Percentiles rank a stretch among this genome's conserved stretches.
Conservation (phyloP, 805 yeast genomes). For the Candida awuae region DNA sequence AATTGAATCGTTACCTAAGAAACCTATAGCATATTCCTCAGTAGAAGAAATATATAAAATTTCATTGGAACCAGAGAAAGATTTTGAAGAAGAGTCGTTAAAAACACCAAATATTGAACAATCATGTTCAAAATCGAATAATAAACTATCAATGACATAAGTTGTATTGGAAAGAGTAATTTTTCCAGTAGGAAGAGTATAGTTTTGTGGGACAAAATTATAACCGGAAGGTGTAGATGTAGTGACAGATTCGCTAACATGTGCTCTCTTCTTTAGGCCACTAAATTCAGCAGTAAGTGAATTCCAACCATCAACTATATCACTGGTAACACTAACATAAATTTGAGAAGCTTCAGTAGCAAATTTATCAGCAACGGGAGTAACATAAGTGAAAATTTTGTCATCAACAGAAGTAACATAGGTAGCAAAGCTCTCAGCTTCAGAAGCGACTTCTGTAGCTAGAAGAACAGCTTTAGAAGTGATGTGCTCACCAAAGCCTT, state of each 20-base stretch:
- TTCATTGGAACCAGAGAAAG: constrained; percentile 5
- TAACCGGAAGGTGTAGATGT: constrained; percentile 2
- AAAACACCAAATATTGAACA: constrained; percentile 13
- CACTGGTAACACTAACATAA: constrained; percentile 5
- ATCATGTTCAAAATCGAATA: constrained; percentile 4
- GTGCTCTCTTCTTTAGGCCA: not conserved
- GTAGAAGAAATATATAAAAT: constrained; percentile 3
- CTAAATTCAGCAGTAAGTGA: not conserved
- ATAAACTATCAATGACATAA: not conserved
- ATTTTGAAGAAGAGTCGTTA: constrained; percentile 7
- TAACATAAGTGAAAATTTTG: constrained; percentile 1
- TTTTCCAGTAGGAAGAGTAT: not conserved
- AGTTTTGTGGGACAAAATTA: constrained; percentile 1
- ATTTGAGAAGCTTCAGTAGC: constrained; percentile 6
- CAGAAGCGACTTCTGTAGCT: constrained; percentile 7
- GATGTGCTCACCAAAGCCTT: constrained; percentile 5
- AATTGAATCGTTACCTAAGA: constrained; percentile 11
- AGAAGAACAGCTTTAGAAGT: constrained; percentile 6
- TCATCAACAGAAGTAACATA: constrained; percentile 6
- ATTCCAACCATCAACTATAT: constrained; percentile 5
- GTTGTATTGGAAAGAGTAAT: not conserved
- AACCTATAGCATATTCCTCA: constrained; percentile 9
- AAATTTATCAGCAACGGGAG: not conserved
- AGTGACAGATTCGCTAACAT: not conserved
- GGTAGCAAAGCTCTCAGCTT: constrained; percentile 8